Evolutionary conservation across 2,329 filamentous ascomycete species (phyloP).

Genomic region (Penicillium sp.): DNA sequence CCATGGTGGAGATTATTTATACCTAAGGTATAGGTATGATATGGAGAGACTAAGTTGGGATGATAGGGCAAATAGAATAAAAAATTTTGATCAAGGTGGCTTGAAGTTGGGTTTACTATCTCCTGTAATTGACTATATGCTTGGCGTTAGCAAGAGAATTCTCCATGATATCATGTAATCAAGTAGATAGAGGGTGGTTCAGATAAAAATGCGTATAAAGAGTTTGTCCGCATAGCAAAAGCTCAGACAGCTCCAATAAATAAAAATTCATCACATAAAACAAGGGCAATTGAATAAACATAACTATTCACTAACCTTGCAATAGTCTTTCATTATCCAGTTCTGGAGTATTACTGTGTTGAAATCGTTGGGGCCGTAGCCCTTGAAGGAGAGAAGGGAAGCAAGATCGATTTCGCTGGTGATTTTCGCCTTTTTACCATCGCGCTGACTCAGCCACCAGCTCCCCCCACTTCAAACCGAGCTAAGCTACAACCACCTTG

Average conservation of each 20-base stretch:
- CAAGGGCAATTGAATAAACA: background rate
- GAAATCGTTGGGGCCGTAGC: constrained; percentile 30
- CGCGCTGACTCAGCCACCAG: constrained; percentile 15
- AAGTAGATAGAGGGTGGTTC: constrained; percentile 17
- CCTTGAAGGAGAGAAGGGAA: constrained; percentile 23
- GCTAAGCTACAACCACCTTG: background rate
- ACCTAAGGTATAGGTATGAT: constrained; percentile 6
- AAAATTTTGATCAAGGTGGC: constrained; percentile 33
- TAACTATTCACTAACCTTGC: constrained; percentile 29
- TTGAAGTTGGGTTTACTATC: constrained; percentile 36
- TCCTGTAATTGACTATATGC: constrained; percentile 31
- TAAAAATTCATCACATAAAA: constrained; percentile 56
- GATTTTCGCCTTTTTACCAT: constrained; percentile 15
- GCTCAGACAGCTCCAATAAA: constrained; percentile 80
- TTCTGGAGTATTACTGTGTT: constrained; percentile 7
- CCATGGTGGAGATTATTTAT: constrained; percentile 38
- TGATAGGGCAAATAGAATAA: constrained; percentile 7
- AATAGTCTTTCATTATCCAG: constrained; percentile 31
- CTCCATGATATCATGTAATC: background rate
- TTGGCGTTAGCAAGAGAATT: constrained; percentile 23
- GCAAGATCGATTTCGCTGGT: constrained; percentile 4
- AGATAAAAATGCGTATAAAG: constrained; percentile 55
- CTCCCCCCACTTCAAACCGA: background rate
- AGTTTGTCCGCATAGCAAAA: constrained; percentile 60
- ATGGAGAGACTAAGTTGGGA: constrained; percentile 10